phyloP scores from a whole-genome alignment of 306 rosid genomes.

The Medicago lupulina region DNA sequence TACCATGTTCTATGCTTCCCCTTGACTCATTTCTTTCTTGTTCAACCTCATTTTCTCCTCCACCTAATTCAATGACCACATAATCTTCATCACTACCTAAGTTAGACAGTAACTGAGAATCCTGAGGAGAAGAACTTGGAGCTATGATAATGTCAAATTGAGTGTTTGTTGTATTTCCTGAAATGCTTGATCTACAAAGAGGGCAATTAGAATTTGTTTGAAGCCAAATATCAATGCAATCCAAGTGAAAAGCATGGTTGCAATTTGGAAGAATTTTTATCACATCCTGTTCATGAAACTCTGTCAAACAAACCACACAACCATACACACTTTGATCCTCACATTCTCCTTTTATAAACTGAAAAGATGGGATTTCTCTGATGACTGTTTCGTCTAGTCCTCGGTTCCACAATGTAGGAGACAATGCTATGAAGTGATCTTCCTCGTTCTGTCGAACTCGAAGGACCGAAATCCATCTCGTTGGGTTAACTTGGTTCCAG shows the following conservation, averaged over 20 bases:
- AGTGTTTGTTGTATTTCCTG: slow-evolving; percentile 43
- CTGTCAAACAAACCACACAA: slow-evolving; percentile 73
- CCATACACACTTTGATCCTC: slow-evolving; percentile 48
- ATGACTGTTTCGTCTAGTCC: slow-evolving; percentile 70
- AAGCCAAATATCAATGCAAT: slow-evolving; percentile 78
- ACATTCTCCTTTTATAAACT: slow-evolving; percentile 49
- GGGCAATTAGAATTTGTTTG: slow-evolving; percentile 69
- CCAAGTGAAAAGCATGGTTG: slow-evolving; percentile 70
- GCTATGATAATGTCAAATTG: slow-evolving; percentile 60
- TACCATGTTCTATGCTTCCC: slow-evolving; percentile 38
- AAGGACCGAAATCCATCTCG: slow-evolving; percentile 52
- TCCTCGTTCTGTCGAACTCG: slow-evolving; percentile 41
- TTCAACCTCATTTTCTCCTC: slow-evolving; percentile 54
- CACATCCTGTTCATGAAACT: slow-evolving; percentile 63
- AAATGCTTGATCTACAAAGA: slow-evolving; percentile 67
- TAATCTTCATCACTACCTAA: slow-evolving; percentile 73
- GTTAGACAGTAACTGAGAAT: slow-evolving; percentile 56
- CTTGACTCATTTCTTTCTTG: slow-evolving; percentile 49
- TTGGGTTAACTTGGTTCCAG: slow-evolving; percentile 46
- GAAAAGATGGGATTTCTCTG: slow-evolving; percentile 61
- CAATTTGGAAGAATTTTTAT: slow-evolving; percentile 63
- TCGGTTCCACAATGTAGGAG: slow-evolving; percentile 56
- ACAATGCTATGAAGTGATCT: slow-evolving; percentile 66
- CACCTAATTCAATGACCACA: slow-evolving; percentile 69
- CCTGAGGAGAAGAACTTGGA: slow-evolving; percentile 84